Evolutionary conservation across 2,329 filamentous ascomycete genomes (phyloP).

Genomic region (Fusarium domesticum): DNA sequence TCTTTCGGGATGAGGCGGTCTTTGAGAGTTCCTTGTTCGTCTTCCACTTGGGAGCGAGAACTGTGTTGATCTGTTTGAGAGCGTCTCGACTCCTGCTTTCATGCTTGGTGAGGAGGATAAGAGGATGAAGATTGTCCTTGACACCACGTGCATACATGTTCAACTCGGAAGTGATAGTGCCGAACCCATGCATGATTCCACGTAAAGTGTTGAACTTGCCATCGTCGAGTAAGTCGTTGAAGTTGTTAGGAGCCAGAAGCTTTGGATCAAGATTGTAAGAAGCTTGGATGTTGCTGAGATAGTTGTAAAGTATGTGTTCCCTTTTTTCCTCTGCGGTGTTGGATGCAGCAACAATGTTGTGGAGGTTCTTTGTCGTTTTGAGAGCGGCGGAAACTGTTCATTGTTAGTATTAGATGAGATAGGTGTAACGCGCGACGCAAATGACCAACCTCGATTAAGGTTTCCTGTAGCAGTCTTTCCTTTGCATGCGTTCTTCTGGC

Average conservation of each 20-base stretch:
- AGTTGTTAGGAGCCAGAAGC: neutral
- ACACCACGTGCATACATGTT: neutral
- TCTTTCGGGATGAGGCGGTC: conserved; percentile 2
- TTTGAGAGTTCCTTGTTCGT: conserved; percentile 6
- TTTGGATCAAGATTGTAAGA: neutral
- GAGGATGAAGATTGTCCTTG: neutral
- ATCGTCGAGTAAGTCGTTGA: neutral
- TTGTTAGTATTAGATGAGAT: neutral
- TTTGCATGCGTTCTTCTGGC: conserved; percentile 11
- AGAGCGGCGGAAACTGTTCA: conserved; percentile 1
- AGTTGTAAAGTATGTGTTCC: neutral
- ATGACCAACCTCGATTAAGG: neutral
- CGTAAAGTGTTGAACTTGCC: neutral
- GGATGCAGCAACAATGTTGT: neutral
- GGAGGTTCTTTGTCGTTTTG: neutral
- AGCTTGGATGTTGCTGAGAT: neutral
- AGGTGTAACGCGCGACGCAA: neutral
- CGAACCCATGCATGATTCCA: neutral
- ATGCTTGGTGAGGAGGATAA: conserved; percentile 5
- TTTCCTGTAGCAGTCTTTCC: conserved; percentile 10
- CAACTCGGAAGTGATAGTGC: conserved; percentile 1
- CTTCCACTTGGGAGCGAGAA: conserved; percentile 4
- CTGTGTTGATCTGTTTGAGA: neutral
- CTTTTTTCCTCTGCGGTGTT: neutral
- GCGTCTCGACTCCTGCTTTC: neutral